Conservation (phyloP, 495 filamentous ascomycete species). For the Penicillium flavigenum region DNA sequence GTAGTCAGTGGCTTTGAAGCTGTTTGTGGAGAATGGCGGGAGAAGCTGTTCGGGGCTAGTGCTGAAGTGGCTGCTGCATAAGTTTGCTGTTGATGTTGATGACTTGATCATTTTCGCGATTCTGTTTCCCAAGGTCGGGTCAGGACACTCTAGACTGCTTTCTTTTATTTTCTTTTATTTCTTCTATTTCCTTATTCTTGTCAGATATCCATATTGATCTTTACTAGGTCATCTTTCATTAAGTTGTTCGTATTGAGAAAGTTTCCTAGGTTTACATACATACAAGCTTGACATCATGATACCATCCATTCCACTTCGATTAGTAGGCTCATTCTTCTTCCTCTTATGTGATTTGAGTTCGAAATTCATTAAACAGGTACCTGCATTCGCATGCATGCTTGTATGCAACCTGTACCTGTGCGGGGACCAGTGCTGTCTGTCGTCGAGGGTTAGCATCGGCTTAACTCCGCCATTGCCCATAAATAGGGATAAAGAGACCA, state of each 20-base stretch:
- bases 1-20: constrained; percentile 91
- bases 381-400: neutral
- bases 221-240: constrained; percentile 11
- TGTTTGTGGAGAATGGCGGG: constrained; percentile 67
- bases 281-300: constrained; percentile 12
- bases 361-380: neutral
- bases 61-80: constrained; percentile 41
- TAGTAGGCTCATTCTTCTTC: neutral
- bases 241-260: constrained; percentile 14
- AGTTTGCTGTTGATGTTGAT: constrained; percentile 17
- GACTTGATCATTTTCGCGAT: neutral
- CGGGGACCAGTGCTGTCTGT: neutral
- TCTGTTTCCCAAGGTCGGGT: constrained; percentile 1
- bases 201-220: constrained; percentile 30
- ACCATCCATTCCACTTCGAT: constrained; percentile 5
- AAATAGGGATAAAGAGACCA: neutral
- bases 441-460: neutral
- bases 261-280: constrained; percentile 1
- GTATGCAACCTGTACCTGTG: neutral
- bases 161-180: constrained; percentile 15
- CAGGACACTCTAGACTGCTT: constrained; percentile 15
- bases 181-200: constrained; percentile 9
- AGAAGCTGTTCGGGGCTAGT: constrained; percentile 50
- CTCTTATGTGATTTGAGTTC: neutral
- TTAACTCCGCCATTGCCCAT: neutral